Conservation (phyloP, 257 asterid species). For the Solanum etuberosum region DNA sequence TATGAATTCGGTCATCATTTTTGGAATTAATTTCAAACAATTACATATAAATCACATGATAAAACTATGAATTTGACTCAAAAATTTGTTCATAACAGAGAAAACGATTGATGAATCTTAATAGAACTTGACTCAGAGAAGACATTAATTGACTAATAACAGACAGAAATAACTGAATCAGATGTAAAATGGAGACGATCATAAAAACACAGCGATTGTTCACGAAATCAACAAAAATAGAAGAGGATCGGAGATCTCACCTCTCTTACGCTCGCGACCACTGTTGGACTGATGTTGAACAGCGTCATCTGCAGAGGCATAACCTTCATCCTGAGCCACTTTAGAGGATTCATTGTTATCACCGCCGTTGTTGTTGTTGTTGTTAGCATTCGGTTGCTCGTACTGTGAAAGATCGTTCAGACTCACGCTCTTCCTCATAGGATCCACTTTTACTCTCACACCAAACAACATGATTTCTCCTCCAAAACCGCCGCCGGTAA, state of each 20-base stretch:
- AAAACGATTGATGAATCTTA: neutral
- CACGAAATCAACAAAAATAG: neutral
- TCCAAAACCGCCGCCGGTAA: neutral
- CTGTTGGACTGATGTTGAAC: constrained; percentile 35
- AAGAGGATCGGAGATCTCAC: constrained; percentile 37
- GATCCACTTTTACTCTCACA: constrained; percentile 12
- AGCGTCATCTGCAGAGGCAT: constrained; percentile 1
- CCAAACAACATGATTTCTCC: constrained; percentile 11
- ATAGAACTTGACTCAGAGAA: neutral
- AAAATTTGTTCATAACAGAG: neutral
- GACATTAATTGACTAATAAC: neutral
- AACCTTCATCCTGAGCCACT: neutral
- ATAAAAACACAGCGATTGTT: neutral
- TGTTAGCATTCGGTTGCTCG: neutral
- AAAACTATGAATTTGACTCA: neutral
- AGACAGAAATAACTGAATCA: neutral
- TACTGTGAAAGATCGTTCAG: constrained; percentile 7
- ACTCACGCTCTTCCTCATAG: constrained; percentile 14
- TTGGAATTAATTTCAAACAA: too few relatives aligned
- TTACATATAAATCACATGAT: neutral
- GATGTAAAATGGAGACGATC: neutral
- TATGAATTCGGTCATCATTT: neutral
- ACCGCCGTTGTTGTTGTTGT: neutral
- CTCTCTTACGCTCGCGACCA: constrained; percentile 78
- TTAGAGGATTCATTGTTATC: neutral